phyloP scores from a whole-genome alignment of 352 stramenopile species.

The Hyaloperonospora arabidopsidis region DNA sequence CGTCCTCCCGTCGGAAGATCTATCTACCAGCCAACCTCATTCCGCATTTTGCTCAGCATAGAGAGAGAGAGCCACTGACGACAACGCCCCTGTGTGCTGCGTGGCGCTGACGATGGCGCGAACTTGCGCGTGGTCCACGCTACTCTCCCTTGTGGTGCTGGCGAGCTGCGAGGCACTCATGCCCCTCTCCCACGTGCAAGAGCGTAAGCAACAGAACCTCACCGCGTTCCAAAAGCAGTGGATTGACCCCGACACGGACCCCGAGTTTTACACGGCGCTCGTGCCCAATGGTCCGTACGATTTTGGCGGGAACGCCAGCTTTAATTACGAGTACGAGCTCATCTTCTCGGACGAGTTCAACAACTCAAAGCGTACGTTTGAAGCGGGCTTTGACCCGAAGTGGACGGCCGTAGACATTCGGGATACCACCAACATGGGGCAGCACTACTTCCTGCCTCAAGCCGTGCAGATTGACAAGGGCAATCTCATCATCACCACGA shows the following conservation, averaged over 20 bases:
- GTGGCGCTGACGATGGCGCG: neutral
- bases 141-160: constrained; percentile 20
- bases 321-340: constrained; percentile 56
- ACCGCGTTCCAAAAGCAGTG: constrained; percentile 38
- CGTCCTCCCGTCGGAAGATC: constrained; percentile 17
- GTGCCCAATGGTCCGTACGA: constrained; percentile 43
- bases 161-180: constrained; percentile 14
- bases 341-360: constrained; percentile 98
- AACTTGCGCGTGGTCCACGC: constrained; percentile 1
- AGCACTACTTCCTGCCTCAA: constrained; percentile 94
- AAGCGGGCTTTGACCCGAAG: constrained; percentile 89
- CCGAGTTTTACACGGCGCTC: constrained; percentile 33
- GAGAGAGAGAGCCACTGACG: constrained; percentile 1
- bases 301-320: constrained; percentile 26
- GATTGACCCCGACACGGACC: constrained; percentile 77
- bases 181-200: constrained; percentile 22
- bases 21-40: constrained; percentile 21
- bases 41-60: constrained; percentile 30
- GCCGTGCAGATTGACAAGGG: constrained; percentile 89
- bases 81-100: constrained; percentile 4
- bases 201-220: constrained; percentile 32
- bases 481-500: constrained; percentile 89
- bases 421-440: constrained; percentile 90
- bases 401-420: constrained; percentile 96
- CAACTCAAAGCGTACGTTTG: constrained; percentile 86